Evolutionary conservation across 2,329 filamentous ascomycete species (phyloP), one percentile per base, ranked within the genome.

Genomic region (Fusarium piperis): DNA sequence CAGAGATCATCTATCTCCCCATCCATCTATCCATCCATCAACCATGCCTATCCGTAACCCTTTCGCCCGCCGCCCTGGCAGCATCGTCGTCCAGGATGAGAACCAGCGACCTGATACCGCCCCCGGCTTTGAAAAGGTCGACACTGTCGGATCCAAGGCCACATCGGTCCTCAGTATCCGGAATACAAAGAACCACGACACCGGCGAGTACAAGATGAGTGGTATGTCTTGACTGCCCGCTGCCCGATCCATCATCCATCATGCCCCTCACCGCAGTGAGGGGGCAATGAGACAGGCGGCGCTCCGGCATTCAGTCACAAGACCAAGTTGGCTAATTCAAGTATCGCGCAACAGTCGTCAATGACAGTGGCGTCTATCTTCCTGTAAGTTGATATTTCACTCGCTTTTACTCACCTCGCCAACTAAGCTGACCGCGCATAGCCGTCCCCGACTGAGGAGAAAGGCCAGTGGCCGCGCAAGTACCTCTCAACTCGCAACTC

Each of bases 361-460:
- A 97, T 79, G 95, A 97, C 82, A 97, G 93, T 81, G 95, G 95
- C 74, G 93, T 97, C 69, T 98, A 97, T 83, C 89, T 98, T 74
- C 95, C 95, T 76, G 94, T 96, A 90, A 83, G 89, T 48, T 26
- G 18, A 53, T 59, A 32, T 36, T 16, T 20, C 28, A 62, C 41
- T 16, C 26, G 15, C 33, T 15, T 62, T 53, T 41, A 18, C n/a
- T 44, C 35, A 12, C 41, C 56, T n/a, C n/a, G n/a, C n/a, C n/a
- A 30, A 39, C 39, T 16, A 55, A 55, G 38, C 60, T 72, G 59
- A 67, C 63, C 46, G 68, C 61, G 20, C 62, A 55, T 65, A 95
- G 88, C 95, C 95, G n/a, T 97, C 95, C 10, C 94, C 95, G 3
- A 89, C 91, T 15, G 94, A 97, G 82, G 94, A 94, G 80, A 94